Evolutionary conservation across 768 basidiomycete species (phyloP), one percentile per base, ranked within the genome.

Genomic region (Cubamyces lactineus): DNA sequence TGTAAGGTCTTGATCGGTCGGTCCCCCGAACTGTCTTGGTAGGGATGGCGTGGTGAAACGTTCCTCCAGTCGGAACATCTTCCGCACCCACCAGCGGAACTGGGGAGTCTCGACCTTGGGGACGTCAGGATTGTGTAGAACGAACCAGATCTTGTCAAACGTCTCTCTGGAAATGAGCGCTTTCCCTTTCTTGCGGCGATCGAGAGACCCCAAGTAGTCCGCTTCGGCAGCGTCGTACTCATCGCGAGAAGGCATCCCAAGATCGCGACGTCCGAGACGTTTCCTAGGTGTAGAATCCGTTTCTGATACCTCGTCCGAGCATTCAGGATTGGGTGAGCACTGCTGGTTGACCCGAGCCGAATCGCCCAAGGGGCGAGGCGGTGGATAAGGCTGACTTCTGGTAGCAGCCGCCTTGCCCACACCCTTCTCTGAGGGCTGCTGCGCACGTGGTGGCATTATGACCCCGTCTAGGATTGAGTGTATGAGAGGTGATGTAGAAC

Each of bases 51-150:
- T 30, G 38, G 30, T 40, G 41, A 26, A n/a, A 24, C 43, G 56
- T 11, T 65, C 71, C 23, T 69, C 64, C 21, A 87, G 67, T 46
- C 73, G 77, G 71, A 93, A 93, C 86, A 88, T 92, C 78, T 89
- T 90, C 68, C 89, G 86, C 13, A 86, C 90, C 91, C 91, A 92
- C 74, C 86, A 91, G 43, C 89, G 82, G 72, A 92, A 92, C 69
- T 91, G 89, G 1, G 89, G 82, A 2, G 83, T 86, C 45, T 73
- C 74, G 54, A 79, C 61, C 61, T 79, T 77, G 23, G 77, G 77
- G 26, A 77, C 72, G 1, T 80, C 77, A 6, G 85, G 84, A 57
- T 82, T 74, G 40, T 82, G 79, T 24, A 92, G 77, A 21, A 88
- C 85, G 65, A 84, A 82, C 82, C 87, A 87, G 73, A 92, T 86